Conservation (phyloP, 2,329 filamentous ascomycete genomes). For the Leptosphaerulina australis region DNA sequence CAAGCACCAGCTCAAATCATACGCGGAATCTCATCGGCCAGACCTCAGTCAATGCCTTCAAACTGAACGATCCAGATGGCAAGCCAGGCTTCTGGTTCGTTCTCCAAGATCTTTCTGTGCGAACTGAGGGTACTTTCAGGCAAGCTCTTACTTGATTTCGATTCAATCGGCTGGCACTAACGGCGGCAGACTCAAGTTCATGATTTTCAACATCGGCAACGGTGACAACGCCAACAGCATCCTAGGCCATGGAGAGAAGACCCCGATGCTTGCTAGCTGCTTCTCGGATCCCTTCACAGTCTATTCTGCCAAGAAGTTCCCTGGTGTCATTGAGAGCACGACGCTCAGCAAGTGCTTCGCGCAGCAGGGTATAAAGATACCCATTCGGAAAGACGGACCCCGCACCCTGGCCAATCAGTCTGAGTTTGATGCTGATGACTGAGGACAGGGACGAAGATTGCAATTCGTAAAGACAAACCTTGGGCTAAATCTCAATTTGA, state of each 20-base stretch:
- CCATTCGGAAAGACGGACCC: conserved; percentile 84
- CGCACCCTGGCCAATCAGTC: conserved; percentile 54
- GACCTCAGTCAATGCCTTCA: conserved; percentile 84
- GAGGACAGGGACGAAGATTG: neutral
- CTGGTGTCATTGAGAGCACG: conserved; percentile 94
- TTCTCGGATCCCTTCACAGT: conserved; percentile 93
- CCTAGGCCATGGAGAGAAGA: conserved; percentile 72
- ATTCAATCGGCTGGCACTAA: neutral
- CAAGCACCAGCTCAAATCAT: conserved; percentile 66
- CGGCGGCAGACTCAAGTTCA: conserved; percentile 66
- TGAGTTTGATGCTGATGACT: conserved; percentile 53
- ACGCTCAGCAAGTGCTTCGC: conserved; percentile 91
- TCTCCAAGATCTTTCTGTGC: conserved; percentile 89
- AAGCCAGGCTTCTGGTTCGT: conserved; percentile 96
- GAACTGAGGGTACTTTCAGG: conserved; percentile 91
- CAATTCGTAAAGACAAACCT: neutral
- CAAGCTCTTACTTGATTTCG: conserved; percentile 60
- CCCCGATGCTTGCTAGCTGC: conserved; percentile 80
- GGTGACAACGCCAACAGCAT: conserved; percentile 57
- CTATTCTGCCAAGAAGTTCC: conserved; percentile 97
- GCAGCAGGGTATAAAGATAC: conserved; percentile 92
- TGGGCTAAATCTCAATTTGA: no score
- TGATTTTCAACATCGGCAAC: conserved; percentile 82
- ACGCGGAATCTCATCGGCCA: conserved; percentile 94
- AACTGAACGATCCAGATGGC: conserved; percentile 76